phyloP scores from a whole-genome alignment of 805 yeast species.

The Metschnikowia hibisci region DNA sequence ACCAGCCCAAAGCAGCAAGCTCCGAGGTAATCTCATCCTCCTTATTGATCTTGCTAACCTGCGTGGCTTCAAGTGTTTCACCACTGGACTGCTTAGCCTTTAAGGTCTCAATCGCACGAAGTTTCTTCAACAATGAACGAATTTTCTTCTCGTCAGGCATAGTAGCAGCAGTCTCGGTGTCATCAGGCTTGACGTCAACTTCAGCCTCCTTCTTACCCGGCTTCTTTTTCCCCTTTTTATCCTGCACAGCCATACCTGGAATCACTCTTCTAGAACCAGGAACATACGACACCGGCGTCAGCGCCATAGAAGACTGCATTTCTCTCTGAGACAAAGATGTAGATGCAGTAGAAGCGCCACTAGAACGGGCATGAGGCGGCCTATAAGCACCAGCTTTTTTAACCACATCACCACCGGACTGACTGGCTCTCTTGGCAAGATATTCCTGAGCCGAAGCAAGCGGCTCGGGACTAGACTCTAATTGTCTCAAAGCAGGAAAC shows the following conservation, averaged over 20 bases:
- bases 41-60: conserved; percentile 80
- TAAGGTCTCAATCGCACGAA: conserved; percentile 90
- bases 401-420: conserved; percentile 29
- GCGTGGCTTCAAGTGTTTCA: conserved; percentile 89
- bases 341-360: conserved; percentile 31
- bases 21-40: conserved; percentile 79
- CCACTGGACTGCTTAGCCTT: conserved; percentile 81
- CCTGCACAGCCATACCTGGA: conserved; percentile 50
- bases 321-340: conserved; percentile 61
- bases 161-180: conserved; percentile 34
- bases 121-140: conserved; percentile 82
- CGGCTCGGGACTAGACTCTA: conserved; percentile 58
- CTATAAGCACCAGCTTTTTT: conserved; percentile 84
- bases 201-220: conserved; percentile 42
- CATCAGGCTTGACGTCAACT: conserved; percentile 14
- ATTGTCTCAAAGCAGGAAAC: conserved; percentile 52
- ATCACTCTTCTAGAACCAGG: conserved; percentile 36
- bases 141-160: conserved; percentile 89
- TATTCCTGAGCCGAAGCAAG: conserved; percentile 68
- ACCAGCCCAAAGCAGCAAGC: conserved; percentile 68
- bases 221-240: conserved; percentile 74
- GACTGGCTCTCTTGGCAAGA: conserved; percentile 39
- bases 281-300: conserved; percentile 19
- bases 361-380: conserved; percentile 88
- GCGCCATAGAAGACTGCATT: conserved; percentile 24